A percentile compares a stretch with the other conserved stretches of the same genome.
Conservation (phyloP, 164 flowering plant genomes). For the Liquidambar formosana region DNA sequence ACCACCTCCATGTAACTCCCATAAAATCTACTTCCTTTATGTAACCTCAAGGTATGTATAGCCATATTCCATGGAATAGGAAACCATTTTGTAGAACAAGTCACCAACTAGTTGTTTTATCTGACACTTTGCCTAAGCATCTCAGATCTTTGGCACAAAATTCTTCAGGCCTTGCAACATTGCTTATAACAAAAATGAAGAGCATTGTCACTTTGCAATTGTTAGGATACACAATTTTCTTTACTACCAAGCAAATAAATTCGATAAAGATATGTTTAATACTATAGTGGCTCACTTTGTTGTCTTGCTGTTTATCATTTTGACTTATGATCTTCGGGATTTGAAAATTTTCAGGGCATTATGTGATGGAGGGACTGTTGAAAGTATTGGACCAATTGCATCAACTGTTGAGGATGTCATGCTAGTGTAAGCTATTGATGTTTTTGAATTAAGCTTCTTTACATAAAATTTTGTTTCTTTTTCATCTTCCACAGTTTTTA, state of each 20-base stretch:
- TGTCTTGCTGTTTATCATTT: background rate
- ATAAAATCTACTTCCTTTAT: no score
- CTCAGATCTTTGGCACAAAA: no score
- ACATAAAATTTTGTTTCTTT: background rate
- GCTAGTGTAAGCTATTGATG: conserved; percentile 65
- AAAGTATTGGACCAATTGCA: conserved; percentile 84
- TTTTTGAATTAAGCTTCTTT: background rate
- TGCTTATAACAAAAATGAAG: background rate
- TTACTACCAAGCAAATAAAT: background rate
- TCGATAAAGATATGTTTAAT: background rate
- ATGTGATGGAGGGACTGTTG: conserved; percentile 86
- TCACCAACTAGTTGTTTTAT: no score
- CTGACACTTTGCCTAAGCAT: no score
- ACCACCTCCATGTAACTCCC: no score
- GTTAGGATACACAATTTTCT: background rate
- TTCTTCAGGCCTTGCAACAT: no score
- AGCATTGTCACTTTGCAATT: background rate
- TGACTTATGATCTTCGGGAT: background rate
- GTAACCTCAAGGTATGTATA: no score
- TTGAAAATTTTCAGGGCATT: conserved; percentile 46
- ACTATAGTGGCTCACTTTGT: background rate
- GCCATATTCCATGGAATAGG: no score
- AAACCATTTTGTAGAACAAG: no score
- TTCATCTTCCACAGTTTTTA: background rate
- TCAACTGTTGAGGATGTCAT: conserved; percentile 89